Percentiles rank a stretch among this genome's conserved stretches.
Evolutionary conservation across 331 rosid species (phyloP).

Genomic region (Quercus tomentella): DNA sequence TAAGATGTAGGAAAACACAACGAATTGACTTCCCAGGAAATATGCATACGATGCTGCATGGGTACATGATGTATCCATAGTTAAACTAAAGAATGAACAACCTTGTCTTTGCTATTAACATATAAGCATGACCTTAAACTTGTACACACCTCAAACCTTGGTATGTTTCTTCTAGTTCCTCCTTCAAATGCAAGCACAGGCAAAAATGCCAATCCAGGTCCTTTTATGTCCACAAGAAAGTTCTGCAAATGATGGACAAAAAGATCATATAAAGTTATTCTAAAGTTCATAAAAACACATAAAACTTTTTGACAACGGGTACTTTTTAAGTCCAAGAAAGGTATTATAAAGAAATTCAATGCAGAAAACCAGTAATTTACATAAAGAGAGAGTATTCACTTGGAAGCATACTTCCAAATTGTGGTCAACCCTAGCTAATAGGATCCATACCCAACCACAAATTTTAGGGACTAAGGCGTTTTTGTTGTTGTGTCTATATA

Average conservation of each 20-base stretch:
- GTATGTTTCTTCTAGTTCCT: conserved; percentile 95
- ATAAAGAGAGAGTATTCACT: not conserved
- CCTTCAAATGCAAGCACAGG: conserved; percentile 99
- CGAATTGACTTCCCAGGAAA: not conserved
- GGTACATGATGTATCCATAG: not conserved
- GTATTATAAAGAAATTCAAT: not conserved
- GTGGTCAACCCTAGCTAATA: not conserved
- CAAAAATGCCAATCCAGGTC: conserved; percentile 71
- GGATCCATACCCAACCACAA: too few relatives aligned
- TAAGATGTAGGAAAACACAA: not conserved
- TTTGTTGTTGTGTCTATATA: too few relatives aligned
- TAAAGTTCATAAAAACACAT: not conserved
- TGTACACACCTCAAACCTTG: conserved; percentile 74
- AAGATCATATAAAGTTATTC: not conserved
- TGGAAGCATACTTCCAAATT: not conserved
- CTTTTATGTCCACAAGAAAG: conserved; percentile 89
- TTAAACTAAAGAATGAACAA: too few relatives aligned
- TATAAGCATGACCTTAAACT: too few relatives aligned
- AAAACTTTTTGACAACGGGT: not conserved
- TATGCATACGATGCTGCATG: not conserved
- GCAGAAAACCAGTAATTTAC: too few relatives aligned
- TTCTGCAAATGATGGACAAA: conserved; percentile 41
- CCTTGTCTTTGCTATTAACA: too few relatives aligned
- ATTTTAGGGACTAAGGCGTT: too few relatives aligned
- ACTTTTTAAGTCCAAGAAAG: too few relatives aligned